Conservation (phyloP, 164 flowering plant species). For the Chimonanthus salicifolius region DNA sequence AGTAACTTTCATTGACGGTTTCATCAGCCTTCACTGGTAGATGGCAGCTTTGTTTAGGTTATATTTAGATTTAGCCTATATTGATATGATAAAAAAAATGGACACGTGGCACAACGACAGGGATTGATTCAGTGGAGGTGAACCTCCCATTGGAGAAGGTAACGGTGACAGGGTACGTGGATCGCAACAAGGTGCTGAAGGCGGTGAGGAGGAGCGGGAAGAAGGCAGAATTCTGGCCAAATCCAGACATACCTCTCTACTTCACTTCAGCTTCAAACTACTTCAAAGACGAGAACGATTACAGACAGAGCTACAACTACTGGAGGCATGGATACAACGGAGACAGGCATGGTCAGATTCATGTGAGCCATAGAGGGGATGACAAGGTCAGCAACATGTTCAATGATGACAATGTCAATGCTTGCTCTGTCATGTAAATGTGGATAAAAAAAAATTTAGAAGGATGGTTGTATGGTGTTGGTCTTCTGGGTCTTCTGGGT, state of each 20-base stretch:
- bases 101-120: slow-evolving; percentile 23
- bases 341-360: slow-evolving; percentile 63
- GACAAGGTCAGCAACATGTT: slow-evolving; percentile 94
- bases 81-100: too few relatives aligned
- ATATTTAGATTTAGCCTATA: too few relatives aligned
- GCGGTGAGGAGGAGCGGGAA: slow-evolving; percentile 86
- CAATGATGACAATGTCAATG: slow-evolving; percentile 91
- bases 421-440: slow-evolving; percentile 69
- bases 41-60: too few relatives aligned
- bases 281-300: slow-evolving; percentile 72
- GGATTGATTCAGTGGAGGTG: slow-evolving; percentile 82
- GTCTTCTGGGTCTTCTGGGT: background rate
- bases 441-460: background rate
- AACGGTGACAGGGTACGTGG: slow-evolving; percentile 83
- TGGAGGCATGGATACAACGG: slow-evolving; percentile 89
- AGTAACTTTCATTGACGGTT: too few relatives aligned
- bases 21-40: too few relatives aligned
- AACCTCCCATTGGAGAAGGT: slow-evolving; percentile 81
- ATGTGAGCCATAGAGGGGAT: slow-evolving; percentile 53
- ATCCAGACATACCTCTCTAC: slow-evolving; percentile 65
- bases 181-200: slow-evolving; percentile 88
- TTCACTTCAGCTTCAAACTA: slow-evolving; percentile 62
- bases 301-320: slow-evolving; percentile 88
- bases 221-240: slow-evolving; percentile 95
- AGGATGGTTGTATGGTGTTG: background rate